A percentile compares a stretch with the other conserved stretches of the same genome.
phyloP scores from a whole-genome alignment of 2,329 filamentous ascomycete species.

The Cryoendolithus antarcticus region DNA sequence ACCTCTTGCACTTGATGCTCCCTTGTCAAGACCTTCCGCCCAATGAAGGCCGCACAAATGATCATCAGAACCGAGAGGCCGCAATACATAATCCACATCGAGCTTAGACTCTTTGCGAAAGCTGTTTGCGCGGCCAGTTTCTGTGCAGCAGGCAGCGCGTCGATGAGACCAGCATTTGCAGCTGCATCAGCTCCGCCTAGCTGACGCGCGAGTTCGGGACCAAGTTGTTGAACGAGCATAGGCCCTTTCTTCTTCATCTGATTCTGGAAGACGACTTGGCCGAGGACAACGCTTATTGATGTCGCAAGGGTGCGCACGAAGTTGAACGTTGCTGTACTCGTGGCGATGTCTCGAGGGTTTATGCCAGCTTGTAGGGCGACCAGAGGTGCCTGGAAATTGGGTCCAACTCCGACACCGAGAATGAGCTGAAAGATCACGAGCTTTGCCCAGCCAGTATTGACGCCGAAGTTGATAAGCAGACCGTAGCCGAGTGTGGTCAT shows the following conservation, averaged over 20 bases:
- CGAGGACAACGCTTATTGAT: constrained; percentile 56
- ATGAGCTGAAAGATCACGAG: constrained; percentile 45
- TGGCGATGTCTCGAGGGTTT: constrained; percentile 50
- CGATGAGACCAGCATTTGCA: constrained; percentile 47
- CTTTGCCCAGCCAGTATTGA: constrained; percentile 24
- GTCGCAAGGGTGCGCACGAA: constrained; percentile 59
- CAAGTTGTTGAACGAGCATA: constrained; percentile 38
- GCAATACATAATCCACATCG: constrained; percentile 40
- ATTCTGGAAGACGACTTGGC: constrained; percentile 68
- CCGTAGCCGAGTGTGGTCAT: constrained; percentile 27
- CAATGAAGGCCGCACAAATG: constrained; percentile 27
- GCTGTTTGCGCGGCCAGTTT: constrained; percentile 29
- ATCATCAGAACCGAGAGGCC: constrained; percentile 29
- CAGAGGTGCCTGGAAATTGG: constrained; percentile 57
- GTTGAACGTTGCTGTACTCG: constrained; percentile 53
- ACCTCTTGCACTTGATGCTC: constrained; percentile 37
- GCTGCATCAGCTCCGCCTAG: constrained; percentile 49
- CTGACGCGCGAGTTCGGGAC: constrained; percentile 35
- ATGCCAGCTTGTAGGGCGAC: constrained; percentile 56
- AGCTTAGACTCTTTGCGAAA: constrained; percentile 31
- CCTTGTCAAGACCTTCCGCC: constrained; percentile 29
- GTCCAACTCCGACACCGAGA: constrained; percentile 51
- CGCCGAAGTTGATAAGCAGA: constrained; percentile 25
- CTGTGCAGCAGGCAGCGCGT: constrained; percentile 36
- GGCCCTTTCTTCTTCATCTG: constrained; percentile 47